Evolutionary conservation across 257 asterid genomes (phyloP), one percentile per base, ranked within the genome.

Genomic region (Coffea canephora): DNA sequence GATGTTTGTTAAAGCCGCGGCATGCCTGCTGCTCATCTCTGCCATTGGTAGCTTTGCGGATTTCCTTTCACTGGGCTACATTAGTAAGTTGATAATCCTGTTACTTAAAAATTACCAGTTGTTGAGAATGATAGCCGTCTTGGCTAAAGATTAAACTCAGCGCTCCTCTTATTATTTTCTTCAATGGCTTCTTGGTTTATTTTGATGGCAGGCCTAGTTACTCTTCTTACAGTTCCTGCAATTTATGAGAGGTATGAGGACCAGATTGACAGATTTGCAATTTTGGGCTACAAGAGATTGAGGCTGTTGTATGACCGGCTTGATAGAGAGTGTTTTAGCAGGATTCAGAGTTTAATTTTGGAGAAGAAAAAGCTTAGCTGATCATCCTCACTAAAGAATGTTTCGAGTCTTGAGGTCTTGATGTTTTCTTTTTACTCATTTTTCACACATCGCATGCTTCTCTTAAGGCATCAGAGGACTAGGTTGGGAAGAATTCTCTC

Each of bases 201-300:
- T 73, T 80, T 71, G 34, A 81, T 72, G 83, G 79, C 93, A 93
- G 99, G 95, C 77, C 86, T 89, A 41, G 68, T 91, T 50, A 27
- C 81, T 71, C 77, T 87, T 80, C 94, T 95, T 76, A 92, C 97
- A 50, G 79, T 92, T 75, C 97, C 99, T 21, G 97, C 87, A 65
- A 67, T 93, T 45, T 93, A 90, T 45, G 97, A 92, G 80, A 92
- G 88, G 87, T 91, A 86, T 21, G 94, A 91, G 82, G 85, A 89
- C 74, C 79, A 55, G 55, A 77, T 91, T 23, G 93, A 92, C 43
- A 64, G 48, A 77, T 78, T 71, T 82, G 83, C 77, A 27, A 55
- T 90, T 45, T 74, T 36, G 67, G 83, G 81, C 80, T 88, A 75
- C 84, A 69, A 79, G 87, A 87, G 77, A 66, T 79, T 86, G 84